Conservation (phyloP, 192 early-diverging fungal genomes). For the Umbelopsis ramanniana region DNA sequence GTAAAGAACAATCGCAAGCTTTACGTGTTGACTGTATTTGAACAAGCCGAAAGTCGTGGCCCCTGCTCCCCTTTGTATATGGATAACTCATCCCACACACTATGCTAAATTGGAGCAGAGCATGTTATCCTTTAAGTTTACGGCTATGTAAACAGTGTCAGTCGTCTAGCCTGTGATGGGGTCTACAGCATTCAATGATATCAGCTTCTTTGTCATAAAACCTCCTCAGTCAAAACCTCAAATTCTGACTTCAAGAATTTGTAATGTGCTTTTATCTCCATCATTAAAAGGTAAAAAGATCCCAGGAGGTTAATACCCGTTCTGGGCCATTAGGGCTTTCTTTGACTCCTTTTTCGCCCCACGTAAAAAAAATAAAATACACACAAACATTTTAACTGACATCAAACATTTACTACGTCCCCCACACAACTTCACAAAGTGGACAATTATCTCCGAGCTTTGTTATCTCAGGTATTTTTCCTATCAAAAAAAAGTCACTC, state of each 20-base stretch:
- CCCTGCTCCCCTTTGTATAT: constrained; percentile 10
- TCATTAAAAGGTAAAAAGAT: background rate
- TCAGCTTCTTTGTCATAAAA: background rate
- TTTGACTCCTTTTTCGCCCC: background rate
- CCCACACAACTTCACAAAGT: constrained; percentile 11
- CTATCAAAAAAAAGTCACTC: constrained; percentile 1
- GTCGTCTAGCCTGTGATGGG: no score
- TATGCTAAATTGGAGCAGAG: constrained; percentile 6
- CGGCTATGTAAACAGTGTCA: no score
- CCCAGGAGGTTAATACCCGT: background rate
- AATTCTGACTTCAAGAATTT: background rate
- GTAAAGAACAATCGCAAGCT: background rate
- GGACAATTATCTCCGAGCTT: constrained; percentile 20
- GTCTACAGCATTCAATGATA: background rate
- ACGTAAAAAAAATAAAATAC: constrained; percentile 4
- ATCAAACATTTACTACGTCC: constrained; percentile 1
- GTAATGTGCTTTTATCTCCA: background rate
- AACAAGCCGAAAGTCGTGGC: constrained; percentile 10
- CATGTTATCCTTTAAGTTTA: no score
- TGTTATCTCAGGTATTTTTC: constrained; percentile 8
- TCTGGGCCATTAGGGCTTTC: constrained; percentile 8
- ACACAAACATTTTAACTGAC: background rate
- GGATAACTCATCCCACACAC: background rate
- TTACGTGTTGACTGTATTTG: background rate
- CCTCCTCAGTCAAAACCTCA: background rate